phyloP scores from a whole-genome alignment of 495 filamentous ascomycete species.

The Podospora pseudopauciseta region DNA sequence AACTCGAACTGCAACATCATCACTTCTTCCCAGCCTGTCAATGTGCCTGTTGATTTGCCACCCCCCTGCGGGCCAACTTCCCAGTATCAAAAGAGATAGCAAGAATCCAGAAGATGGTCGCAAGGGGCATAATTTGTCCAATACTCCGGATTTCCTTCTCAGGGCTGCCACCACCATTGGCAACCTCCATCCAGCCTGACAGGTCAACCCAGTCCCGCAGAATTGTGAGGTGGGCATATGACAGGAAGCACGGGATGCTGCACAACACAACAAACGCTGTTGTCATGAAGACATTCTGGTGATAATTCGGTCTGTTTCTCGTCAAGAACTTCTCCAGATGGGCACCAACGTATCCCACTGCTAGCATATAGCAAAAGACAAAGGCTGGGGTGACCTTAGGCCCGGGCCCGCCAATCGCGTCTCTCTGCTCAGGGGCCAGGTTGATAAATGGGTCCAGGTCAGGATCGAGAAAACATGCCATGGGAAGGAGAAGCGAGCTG shows the following conservation, averaged over 20 bases:
- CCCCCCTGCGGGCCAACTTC: not conserved
- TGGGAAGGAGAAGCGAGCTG: not conserved
- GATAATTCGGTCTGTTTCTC: not conserved
- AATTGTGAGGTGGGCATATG: not conserved
- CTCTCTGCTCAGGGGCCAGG: not conserved
- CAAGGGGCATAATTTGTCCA: not conserved
- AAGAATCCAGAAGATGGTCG: not conserved
- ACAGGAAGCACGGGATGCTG: not conserved
- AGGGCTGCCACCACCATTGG: not conserved
- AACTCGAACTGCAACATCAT: not conserved
- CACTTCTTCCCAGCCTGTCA: not conserved
- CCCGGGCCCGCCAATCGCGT: not conserved
- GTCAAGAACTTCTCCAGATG: not conserved
- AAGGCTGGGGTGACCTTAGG: not conserved
- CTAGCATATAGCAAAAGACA: not conserved
- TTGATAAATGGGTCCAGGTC: not conserved
- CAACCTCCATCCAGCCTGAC: not conserved
- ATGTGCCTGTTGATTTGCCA: not conserved
- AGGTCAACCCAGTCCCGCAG: not conserved
- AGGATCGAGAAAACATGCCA: not conserved
- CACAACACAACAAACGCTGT: not conserved
- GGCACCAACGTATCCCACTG: not conserved
- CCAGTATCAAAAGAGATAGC: not conserved
- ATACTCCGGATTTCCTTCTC: not conserved
- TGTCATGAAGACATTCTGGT: not conserved